Conservation (phyloP, 495 filamentous ascomycete species). For the Podospora tetraspora region DNA sequence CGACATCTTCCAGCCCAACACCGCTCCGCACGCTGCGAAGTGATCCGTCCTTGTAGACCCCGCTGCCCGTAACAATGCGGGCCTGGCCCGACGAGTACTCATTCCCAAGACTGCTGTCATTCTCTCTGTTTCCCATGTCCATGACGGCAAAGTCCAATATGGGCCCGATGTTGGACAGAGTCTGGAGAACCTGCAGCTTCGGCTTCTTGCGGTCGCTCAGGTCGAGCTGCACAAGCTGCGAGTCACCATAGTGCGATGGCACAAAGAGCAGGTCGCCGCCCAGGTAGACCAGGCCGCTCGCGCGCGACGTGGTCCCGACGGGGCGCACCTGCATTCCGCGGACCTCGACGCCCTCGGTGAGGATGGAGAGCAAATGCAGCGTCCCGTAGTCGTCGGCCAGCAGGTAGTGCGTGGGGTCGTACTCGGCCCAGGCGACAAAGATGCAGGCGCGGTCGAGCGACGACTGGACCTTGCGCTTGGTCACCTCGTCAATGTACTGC, state of each 20-base stretch:
- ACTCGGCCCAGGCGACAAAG: constrained; percentile 82
- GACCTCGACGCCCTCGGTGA: constrained; percentile 55
- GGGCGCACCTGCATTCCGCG: constrained; percentile 49
- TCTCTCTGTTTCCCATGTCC: constrained; percentile 82
- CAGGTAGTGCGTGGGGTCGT: constrained; percentile 74
- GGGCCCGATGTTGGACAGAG: constrained; percentile 77
- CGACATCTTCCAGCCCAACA: constrained; percentile 86
- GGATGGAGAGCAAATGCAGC: constrained; percentile 72
- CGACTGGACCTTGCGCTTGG: constrained; percentile 53
- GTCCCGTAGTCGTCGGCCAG: constrained; percentile 86
- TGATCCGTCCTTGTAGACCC: constrained; percentile 79
- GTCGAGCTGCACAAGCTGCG: constrained; percentile 67
- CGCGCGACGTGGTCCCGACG: constrained; percentile 68
- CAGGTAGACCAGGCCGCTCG: constrained; percentile 73
- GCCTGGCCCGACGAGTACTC: constrained; percentile 93
- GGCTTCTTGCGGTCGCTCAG: constrained; percentile 28
- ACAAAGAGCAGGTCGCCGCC: constrained; percentile 72
- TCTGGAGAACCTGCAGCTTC: constrained; percentile 64
- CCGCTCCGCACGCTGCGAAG: constrained; percentile 86
- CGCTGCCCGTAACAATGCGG: constrained; percentile 86
- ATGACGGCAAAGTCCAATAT: constrained; percentile 91
- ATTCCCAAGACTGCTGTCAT: constrained; percentile 66
- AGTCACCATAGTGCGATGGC: constrained; percentile 89
- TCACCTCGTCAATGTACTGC: constrained; percentile 72
- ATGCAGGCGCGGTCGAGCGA: constrained; percentile 66